These are phyloP conservation scores for Aquilaria sinensis DNA, from an alignment of 345 rosid species.

Conservation along the genomic window DNA sequence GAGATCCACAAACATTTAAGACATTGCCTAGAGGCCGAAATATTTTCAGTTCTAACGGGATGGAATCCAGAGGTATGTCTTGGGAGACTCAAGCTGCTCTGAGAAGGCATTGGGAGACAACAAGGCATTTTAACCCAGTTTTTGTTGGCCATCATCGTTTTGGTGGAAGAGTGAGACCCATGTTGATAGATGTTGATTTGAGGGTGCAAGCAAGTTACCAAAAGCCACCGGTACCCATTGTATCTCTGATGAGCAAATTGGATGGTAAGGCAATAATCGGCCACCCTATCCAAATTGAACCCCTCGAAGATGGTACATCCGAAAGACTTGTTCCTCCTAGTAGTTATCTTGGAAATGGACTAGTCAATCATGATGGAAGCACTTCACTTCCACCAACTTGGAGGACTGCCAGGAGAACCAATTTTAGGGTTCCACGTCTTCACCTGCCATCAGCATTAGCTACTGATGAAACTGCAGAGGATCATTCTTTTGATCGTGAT, in stretches of 20 bases:
- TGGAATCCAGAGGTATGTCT: slow-evolving; percentile 53
- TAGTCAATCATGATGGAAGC: slow-evolving; percentile 40
- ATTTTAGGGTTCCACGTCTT: slow-evolving; percentile 71
- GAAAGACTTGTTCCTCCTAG: slow-evolving; percentile 36
- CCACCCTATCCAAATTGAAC: slow-evolving; percentile 77
- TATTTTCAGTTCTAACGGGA: slow-evolving; percentile 24
- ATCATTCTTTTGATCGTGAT: slow-evolving; percentile 31
- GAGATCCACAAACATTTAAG: slow-evolving; percentile 35
- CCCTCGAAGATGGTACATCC: slow-evolving; percentile 64
- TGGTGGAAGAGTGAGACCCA: slow-evolving; percentile 38
- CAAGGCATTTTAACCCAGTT: slow-evolving; percentile 32
- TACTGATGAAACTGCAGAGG: slow-evolving; percentile 30
- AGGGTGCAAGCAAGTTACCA: slow-evolving; percentile 80
- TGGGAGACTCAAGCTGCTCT: slow-evolving; percentile 39
- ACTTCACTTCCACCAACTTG: slow-evolving; percentile 62
- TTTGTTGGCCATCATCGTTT: slow-evolving; percentile 29
- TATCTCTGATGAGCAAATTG: slow-evolving; percentile 73
- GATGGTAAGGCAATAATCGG: slow-evolving; percentile 90
- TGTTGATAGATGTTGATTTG: slow-evolving; percentile 76
- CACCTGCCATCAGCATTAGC: slow-evolving; percentile 40
- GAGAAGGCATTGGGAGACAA: slow-evolving; percentile 33
- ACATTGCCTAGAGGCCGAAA: slow-evolving; percentile 32
- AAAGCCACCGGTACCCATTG: slow-evolving; percentile 75
- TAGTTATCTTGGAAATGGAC: slow-evolving; percentile 40
- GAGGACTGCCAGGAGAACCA: slow-evolving; percentile 92